phyloP scores from a whole-genome alignment of 31 red algal species.

The Porphyra umbilicalis region DNA sequence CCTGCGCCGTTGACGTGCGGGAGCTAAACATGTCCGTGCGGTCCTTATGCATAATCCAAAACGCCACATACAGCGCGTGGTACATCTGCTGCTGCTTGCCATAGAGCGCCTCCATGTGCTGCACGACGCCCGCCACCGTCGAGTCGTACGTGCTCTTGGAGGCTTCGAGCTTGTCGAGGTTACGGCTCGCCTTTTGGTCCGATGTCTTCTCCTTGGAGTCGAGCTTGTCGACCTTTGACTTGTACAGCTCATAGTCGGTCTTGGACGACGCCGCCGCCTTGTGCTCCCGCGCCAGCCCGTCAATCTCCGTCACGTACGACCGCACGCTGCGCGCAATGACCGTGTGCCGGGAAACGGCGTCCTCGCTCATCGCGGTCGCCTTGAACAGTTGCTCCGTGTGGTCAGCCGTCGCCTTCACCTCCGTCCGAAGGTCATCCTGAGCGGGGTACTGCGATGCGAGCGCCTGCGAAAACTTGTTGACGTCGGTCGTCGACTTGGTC shows the following conservation, averaged over 20 bases:
- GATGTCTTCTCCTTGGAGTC: conserved; percentile 23
- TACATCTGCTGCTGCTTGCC: conserved; percentile 55
- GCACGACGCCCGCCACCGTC: conserved; percentile 27
- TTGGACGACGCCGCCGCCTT: conserved; percentile 20
- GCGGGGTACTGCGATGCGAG: conserved; percentile 36
- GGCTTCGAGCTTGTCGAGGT: conserved; percentile 46
- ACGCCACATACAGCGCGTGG: conserved; percentile 44
- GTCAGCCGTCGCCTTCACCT: conserved; percentile 45
- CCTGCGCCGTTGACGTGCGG: conserved; percentile 22
- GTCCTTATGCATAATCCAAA: conserved; percentile 48
- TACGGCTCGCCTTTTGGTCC: conserved; percentile 30
- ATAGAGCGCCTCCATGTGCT: conserved; percentile 55
- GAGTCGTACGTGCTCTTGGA: conserved; percentile 55
- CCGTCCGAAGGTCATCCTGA: conserved; percentile 31
- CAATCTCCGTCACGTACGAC: conserved; percentile 52
- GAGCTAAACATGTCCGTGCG: conserved; percentile 9
- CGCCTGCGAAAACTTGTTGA: conserved; percentile 35
- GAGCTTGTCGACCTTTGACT: conserved; percentile 57
- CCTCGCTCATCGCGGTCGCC: conserved; percentile 15
- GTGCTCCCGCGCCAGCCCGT: conserved; percentile 34
- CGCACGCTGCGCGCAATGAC: conserved; percentile 47
- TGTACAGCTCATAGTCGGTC: conserved; percentile 59
- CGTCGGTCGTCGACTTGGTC: conserved; percentile 5
- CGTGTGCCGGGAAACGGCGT: conserved; percentile 18
- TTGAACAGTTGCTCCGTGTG: conserved; percentile 17